phyloP scores from a whole-genome alignment of 1,284 basidiomycete genomes.

The Xanthoconium separans region DNA sequence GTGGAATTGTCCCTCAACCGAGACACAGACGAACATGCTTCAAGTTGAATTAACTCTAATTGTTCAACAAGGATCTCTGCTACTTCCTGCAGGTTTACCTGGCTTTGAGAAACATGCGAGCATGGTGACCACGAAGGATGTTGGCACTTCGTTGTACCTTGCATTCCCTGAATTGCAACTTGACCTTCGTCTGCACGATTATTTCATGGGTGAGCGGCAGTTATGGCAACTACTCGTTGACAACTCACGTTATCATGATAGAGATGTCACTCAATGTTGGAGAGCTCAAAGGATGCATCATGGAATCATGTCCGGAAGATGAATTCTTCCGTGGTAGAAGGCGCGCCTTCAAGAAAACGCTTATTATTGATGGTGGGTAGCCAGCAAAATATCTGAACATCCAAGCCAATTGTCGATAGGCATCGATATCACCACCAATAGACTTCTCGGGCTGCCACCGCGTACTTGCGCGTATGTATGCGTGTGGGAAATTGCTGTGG shows the following conservation, averaged over 20 bases:
- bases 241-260: constrained; percentile 29
- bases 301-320: constrained; percentile 49
- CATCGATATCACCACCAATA: constrained; percentile 76
- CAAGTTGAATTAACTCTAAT: constrained; percentile 68
- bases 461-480: constrained; percentile 85
- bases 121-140: constrained; percentile 31
- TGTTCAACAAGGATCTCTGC: constrained; percentile 53
- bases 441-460: constrained; percentile 86
- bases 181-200: constrained; percentile 77
- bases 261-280: constrained; percentile 79
- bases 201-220: constrained; percentile 73
- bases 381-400: background rate
- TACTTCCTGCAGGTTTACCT: constrained; percentile 75
- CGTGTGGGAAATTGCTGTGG: constrained; percentile 82
- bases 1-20: constrained; percentile 5
- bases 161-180: constrained; percentile 70
- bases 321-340: constrained; percentile 33
- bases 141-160: constrained; percentile 59
- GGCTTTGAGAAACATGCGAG: constrained; percentile 51
- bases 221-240: background rate
- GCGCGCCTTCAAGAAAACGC: constrained; percentile 35
- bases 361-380: constrained; percentile 64
- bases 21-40: constrained; percentile 70
- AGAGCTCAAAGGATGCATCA: constrained; percentile 54
- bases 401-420: constrained; percentile 46